phyloP scores from a whole-genome alignment of 768 basidiomycete species.

The Suillus spraguei region DNA sequence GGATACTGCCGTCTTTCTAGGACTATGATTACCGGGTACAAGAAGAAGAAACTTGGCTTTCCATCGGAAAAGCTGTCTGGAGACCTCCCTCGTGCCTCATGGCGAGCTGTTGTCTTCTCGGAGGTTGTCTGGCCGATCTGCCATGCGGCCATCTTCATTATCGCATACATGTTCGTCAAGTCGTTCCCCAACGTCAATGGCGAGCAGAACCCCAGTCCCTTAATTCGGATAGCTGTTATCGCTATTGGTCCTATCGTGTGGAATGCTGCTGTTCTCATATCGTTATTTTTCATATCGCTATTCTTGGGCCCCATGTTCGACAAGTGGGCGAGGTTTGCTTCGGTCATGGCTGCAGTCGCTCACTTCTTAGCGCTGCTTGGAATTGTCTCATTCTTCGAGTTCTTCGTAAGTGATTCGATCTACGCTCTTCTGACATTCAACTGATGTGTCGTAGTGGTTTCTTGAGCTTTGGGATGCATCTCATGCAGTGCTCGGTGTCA shows the following conservation, averaged over 20 bases:
- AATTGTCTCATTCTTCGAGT: conserved; percentile 89
- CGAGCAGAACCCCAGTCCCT: conserved; percentile 72
- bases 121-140: conserved; percentile 84
- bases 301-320: conserved; percentile 91
- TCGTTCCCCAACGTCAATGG: conserved; percentile 75
- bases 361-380: conserved; percentile 84
- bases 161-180: conserved; percentile 93
- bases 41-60: conserved; percentile 97
- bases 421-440: conserved; percentile 12
- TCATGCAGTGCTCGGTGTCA: conserved; percentile 91
- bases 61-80: conserved; percentile 97
- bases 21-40: conserved; percentile 98
- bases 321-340: conserved; percentile 84
- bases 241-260: conserved; percentile 92
- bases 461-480: conserved; percentile 96
- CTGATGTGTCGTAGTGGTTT: conserved; percentile 69
- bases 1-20: conserved; percentile 97
- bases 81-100: conserved; percentile 90
- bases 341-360: conserved; percentile 90
- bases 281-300: conserved; percentile 89
- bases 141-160: conserved; percentile 72
- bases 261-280: conserved; percentile 87
- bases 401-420: conserved; percentile 71
- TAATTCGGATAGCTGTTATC: conserved; percentile 88
- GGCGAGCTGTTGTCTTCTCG: conserved; percentile 80